Evolutionary conservation across 2,329 filamentous ascomycete species (phyloP).

Genomic region (Mycocentrospora acerina): DNA sequence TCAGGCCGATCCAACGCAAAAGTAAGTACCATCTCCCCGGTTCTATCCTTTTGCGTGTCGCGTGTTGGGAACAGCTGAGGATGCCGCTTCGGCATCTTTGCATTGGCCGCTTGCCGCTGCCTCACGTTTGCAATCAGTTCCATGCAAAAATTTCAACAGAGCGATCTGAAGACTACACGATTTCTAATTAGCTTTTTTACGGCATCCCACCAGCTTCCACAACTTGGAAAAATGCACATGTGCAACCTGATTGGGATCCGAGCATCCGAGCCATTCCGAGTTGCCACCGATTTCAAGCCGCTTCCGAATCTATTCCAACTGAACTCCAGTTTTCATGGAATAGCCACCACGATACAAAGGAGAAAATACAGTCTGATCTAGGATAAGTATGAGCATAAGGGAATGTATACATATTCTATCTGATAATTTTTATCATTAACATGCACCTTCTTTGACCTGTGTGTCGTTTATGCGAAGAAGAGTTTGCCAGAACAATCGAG

Average conservation of each 20-base stretch:
- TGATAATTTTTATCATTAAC: constrained; percentile 13
- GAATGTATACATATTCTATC: constrained; percentile 23
- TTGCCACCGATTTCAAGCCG: constrained; percentile 7
- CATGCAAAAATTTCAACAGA: background rate
- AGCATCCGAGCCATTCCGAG: constrained; percentile 13
- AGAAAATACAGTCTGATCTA: constrained; percentile 1
- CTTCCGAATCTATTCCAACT: constrained; percentile 11
- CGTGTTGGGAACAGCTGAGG: constrained; percentile 13
- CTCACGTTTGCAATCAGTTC: background rate
- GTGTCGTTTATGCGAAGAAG: constrained; percentile 17
- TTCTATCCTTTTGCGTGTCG: constrained; percentile 16
- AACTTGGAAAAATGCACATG: constrained; percentile 4
- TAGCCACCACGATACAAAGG: too few relatives aligned
- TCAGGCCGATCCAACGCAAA: constrained; percentile 8
- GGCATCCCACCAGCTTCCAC: background rate
- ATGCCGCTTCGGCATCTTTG: constrained; percentile 30
- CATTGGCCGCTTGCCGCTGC: constrained; percentile 23
- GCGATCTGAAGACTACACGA: too few relatives aligned
- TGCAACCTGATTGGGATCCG: too few relatives aligned
- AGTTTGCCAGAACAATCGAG: constrained; percentile 24
- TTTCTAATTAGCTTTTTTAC: too few relatives aligned
- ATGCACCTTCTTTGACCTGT: constrained; percentile 16
- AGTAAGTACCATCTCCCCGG: constrained; percentile 16
- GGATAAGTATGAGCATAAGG: constrained; percentile 15
- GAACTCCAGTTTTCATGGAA: too few relatives aligned